These are phyloP conservation scores for Collybia sordida DNA, from an alignment of 768 basidiomycete species.

Conservation along the genomic window DNA sequence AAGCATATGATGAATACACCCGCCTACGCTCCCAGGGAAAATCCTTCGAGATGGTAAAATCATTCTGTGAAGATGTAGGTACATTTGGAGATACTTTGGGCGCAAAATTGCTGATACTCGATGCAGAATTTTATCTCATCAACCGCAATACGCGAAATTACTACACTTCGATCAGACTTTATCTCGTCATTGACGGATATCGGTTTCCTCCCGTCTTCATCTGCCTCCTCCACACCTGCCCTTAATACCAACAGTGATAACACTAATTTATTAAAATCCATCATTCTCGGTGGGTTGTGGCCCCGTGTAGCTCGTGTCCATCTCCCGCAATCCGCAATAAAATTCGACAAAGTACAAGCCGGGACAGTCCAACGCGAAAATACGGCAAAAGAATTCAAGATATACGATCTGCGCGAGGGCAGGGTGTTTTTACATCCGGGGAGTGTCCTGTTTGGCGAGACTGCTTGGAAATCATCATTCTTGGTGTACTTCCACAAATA, in stretches of 20 bases:
- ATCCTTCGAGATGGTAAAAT: conserved; percentile 40
- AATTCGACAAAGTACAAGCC: conserved; percentile 82
- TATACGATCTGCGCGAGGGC: conserved; percentile 65
- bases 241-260: conserved; percentile 69
- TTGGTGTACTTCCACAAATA: conserved; percentile 83
- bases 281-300: conserved; percentile 86
- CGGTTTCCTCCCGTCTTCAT: conserved; percentile 60
- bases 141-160: conserved; percentile 74
- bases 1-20: conserved; percentile 69
- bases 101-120: conserved; percentile 2
- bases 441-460: conserved; percentile 74
- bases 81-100: neutral
- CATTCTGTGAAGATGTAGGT: conserved; percentile 72
- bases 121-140: conserved; percentile 80
- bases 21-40: conserved; percentile 51
- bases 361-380: conserved; percentile 87
- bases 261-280: conserved; percentile 76
- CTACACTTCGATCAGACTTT: conserved; percentile 76
- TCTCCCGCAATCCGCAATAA: conserved; percentile 70
- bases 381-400: conserved; percentile 79
- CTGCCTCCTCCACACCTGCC: conserved; percentile 41
- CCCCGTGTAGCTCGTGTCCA: conserved; percentile 78
- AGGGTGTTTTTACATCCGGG: conserved; percentile 83
- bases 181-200: conserved; percentile 64
- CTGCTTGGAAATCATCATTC: conserved; percentile 76